These are phyloP conservation scores for Heliamphora pulchella DNA, from an alignment of 179 eudicot species.

Conservation along the genomic window DNA sequence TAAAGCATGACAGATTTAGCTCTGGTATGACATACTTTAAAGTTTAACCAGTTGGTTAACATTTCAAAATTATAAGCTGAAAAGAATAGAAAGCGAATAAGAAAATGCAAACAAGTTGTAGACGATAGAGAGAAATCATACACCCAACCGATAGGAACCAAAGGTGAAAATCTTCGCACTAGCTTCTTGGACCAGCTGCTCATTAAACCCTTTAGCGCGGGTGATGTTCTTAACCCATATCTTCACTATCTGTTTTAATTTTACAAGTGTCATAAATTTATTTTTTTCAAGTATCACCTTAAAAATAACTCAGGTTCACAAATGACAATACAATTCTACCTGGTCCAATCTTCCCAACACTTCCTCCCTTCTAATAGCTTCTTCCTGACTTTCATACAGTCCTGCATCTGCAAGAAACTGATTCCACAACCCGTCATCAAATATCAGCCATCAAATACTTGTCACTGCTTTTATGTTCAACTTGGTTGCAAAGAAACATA, in stretches of 20 bases:
- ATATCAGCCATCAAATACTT: no score
- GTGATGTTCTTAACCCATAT: conserved; percentile 32
- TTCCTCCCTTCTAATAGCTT: conserved; percentile 37
- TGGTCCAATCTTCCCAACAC: conserved; percentile 28
- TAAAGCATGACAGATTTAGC: no score
- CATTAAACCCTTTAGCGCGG: conserved; percentile 78
- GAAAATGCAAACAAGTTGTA: no score
- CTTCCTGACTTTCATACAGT: conserved; percentile 66
- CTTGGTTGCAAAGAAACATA: no score
- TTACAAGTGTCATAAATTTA: neutral
- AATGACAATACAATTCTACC: conserved; percentile 3
- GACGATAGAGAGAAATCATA: no score
- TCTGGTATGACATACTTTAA: no score
- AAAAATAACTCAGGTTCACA: neutral
- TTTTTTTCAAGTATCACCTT: neutral
- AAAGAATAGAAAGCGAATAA: no score
- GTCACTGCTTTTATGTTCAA: no score
- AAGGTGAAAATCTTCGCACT: conserved; percentile 98
- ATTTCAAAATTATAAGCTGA: no score
- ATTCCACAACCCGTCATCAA: conserved; percentile 4
- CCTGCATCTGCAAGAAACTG: conserved; percentile 62
- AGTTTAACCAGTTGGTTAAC: no score
- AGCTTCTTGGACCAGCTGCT: conserved; percentile 83
- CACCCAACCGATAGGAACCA: conserved; percentile 95
- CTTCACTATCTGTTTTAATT: conserved; percentile 24